Percentiles rank a stretch among this genome's conserved stretches.
Evolutionary conservation across 2,329 filamentous ascomycete genomes (phyloP).

Genomic region (Chaetomium olivaceum): DNA sequence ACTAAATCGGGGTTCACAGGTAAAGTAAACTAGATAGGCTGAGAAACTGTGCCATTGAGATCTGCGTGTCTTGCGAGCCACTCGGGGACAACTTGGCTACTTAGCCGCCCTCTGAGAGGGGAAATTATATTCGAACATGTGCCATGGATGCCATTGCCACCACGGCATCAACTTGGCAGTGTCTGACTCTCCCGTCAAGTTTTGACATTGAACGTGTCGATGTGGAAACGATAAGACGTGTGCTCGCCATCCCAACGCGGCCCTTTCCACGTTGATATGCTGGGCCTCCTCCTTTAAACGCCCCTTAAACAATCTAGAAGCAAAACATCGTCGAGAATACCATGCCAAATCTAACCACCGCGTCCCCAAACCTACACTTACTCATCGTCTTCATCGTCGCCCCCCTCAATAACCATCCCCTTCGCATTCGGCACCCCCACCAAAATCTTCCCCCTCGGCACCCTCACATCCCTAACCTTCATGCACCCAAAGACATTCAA

Average conservation of each 20-base stretch:
- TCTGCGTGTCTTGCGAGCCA: neutral
- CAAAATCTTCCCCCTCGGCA: constrained; percentile 57
- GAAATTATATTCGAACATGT: neutral
- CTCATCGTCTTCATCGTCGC: constrained; percentile 22
- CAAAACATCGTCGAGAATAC: neutral
- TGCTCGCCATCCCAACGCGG: neutral
- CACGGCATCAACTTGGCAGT: neutral
- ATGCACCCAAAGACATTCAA: constrained; percentile 67
- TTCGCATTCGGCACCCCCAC: constrained; percentile 60
- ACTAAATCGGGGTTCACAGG: no score
- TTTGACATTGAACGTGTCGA: neutral
- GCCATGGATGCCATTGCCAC: neutral
- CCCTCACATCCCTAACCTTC: constrained; percentile 56
- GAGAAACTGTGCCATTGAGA: neutral
- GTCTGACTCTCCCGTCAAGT: no score
- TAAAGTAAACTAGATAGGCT: neutral
- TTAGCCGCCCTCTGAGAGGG: neutral
- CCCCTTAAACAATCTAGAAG: neutral
- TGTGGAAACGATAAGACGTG: neutral
- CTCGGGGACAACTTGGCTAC: neutral
- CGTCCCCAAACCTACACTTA: neutral
- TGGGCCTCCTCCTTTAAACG: neutral
- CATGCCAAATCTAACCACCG: neutral
- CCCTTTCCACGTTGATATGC: neutral
- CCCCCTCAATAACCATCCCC: constrained; percentile 61